phyloP scores from a whole-genome alignment of 2,329 filamentous ascomycete species.

The Nemania sp. region DNA sequence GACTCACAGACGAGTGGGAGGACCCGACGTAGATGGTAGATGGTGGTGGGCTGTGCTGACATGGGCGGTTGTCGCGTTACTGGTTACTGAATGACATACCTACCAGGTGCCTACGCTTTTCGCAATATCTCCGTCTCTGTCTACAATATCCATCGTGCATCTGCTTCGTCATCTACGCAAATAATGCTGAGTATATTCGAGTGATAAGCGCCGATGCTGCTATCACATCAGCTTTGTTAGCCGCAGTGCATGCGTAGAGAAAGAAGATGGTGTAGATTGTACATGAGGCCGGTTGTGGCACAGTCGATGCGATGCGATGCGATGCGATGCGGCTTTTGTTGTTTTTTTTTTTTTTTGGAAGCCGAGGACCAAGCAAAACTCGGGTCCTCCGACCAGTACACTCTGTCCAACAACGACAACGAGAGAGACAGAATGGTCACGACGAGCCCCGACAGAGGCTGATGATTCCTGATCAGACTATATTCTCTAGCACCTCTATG shows the following conservation, averaged over 20 bases:
- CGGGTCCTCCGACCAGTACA: constrained; percentile 18
- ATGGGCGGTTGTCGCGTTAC: constrained; percentile 10
- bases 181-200: constrained; percentile 4
- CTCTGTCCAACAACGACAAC: constrained; percentile 2
- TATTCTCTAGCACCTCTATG: neutral
- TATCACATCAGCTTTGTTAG: constrained; percentile 4
- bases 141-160: neutral
- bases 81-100: constrained; percentile 7
- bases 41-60: constrained; percentile 9
- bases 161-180: neutral
- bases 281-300: constrained; percentile 2
- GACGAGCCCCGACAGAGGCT: too few relatives aligned
- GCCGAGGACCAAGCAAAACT: constrained; percentile 8
- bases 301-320: constrained; percentile 16
- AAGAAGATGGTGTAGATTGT: constrained; percentile 7
- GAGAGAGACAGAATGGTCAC: neutral
- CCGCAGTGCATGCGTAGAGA: constrained; percentile 20
- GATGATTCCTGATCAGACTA: neutral
- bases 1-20: neutral
- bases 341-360: neutral
- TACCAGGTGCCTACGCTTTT: neutral
- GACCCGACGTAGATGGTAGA: neutral
- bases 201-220: neutral
- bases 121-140: neutral
- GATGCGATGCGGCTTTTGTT: neutral